phyloP scores from a whole-genome alignment of 768 basidiomycete genomes.

The Lepiota venenata region DNA sequence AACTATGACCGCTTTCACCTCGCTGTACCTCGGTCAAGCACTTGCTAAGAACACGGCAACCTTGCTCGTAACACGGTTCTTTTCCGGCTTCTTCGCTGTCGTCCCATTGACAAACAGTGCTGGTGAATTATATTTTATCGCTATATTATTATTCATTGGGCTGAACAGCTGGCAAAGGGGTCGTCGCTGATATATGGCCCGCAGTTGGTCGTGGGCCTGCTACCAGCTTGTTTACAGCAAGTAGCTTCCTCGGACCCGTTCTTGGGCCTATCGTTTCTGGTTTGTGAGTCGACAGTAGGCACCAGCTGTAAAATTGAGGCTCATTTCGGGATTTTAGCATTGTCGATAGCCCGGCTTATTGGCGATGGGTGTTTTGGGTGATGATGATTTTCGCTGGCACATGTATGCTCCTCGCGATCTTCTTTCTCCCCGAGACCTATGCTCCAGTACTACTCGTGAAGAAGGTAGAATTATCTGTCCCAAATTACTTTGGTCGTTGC shows the following conservation, averaged over 20 bases:
- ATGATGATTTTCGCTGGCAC: conserved; percentile 60
- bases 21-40: conserved; percentile 59
- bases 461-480: conserved; percentile 22
- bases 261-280: conserved; percentile 63
- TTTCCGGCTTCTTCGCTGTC: conserved; percentile 61
- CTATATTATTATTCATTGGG: no score
- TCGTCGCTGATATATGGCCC: conserved; percentile 60
- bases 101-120: conserved; percentile 57
- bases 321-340: conserved; percentile 31
- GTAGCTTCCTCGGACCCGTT: conserved; percentile 62
- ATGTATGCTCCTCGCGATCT: conserved; percentile 41
- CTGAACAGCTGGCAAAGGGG: conserved; percentile 2
- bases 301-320: not conserved
- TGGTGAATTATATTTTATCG: conserved; percentile 20
- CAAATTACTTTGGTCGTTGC: not conserved
- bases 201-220: conserved; percentile 51
- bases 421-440: conserved; percentile 65
- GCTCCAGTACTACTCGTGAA: conserved; percentile 54
- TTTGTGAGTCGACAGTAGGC: conserved; percentile 34
- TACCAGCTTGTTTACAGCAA: conserved; percentile 54
- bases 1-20: conserved; percentile 47
- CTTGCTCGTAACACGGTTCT: conserved; percentile 57
- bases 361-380: conserved; percentile 72
- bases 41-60: conserved; percentile 58
- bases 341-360: conserved; percentile 42